Conservation (phyloP, 345 rosid species). For the Arabidopsis thaliana region TAIR10.1 NC_003070.9:5652001-5652500, state of each 20-base stretch:
- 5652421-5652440: not conserved
- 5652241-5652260: constrained; percentile 29
- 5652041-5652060: constrained; percentile 1
- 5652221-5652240: constrained; percentile 22
- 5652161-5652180: constrained; percentile 25
- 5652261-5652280: constrained; percentile 34
- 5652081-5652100: not conserved
- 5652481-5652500: not conserved
- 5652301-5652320: constrained; percentile 42
- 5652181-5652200: constrained; percentile 30
- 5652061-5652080: not conserved
- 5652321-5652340: constrained; percentile 43
- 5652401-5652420: constrained; percentile 12
- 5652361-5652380: constrained; percentile 11
- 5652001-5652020: not conserved
- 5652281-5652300: constrained; percentile 42
- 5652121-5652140: constrained; percentile 20
- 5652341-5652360: constrained; percentile 49
- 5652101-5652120: not conserved
- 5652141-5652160: constrained; percentile 28
- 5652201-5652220: constrained; percentile 17
- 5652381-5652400: not conserved
- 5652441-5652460: not conserved
- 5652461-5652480: not conserved
- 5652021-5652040: not conserved